Evolutionary conservation across 73 alveolate genomes (phyloP).

Genomic region (Blepharisma japonicum): DNA sequence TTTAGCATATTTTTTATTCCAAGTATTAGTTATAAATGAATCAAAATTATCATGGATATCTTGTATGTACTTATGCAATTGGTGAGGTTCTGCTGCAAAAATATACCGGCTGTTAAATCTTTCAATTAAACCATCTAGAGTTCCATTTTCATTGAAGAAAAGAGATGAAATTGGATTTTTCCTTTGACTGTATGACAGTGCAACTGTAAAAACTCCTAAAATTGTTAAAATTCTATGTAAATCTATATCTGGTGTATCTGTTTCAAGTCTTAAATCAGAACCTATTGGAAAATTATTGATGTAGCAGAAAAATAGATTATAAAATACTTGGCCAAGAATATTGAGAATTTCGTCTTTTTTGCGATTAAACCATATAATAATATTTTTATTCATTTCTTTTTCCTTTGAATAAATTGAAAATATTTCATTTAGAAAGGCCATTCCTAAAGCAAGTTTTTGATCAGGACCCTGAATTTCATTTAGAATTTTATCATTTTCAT

Average conservation of each 20-base stretch:
- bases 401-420: too few relatives aligned
- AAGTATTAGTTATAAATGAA: conserved; percentile 27
- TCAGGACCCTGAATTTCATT: too few relatives aligned
- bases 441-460: too few relatives aligned
- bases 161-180: background rate
- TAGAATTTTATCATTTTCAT: too few relatives aligned
- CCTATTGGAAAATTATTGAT: background rate
- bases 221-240: background rate
- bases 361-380: background rate
- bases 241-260: background rate
- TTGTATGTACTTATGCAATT: conserved; percentile 3
- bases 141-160: background rate
- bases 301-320: background rate
- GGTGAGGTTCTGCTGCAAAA: conserved; percentile 17
- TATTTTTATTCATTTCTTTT: too few relatives aligned
- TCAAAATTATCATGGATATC: conserved; percentile 19
- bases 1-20: background rate
- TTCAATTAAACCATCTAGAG: background rate
- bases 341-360: background rate
- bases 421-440: too few relatives aligned
- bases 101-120: background rate
- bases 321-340: background rate
- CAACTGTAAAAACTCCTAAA: background rate
- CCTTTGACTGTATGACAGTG: background rate
- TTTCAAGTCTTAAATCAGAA: background rate